These are phyloP conservation scores for Bolboschoenus planiculmis DNA, from an alignment of 176 grass and related monocot species.

Conservation along the genomic window DNA sequence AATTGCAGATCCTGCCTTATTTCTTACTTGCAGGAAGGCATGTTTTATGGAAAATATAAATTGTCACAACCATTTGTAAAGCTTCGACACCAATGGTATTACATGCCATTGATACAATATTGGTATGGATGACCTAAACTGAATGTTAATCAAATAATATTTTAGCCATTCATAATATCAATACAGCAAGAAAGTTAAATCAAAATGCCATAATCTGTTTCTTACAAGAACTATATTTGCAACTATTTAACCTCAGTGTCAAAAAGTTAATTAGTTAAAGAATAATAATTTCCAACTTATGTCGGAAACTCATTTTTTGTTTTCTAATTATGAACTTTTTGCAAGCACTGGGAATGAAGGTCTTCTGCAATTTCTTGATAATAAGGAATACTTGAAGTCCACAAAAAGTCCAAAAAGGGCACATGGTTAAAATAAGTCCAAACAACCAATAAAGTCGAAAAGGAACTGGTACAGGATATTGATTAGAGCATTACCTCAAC, in stretches of 20 bases:
- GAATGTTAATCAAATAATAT: background rate
- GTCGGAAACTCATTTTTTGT: background rate
- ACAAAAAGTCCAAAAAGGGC: background rate
- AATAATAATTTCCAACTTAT: background rate
- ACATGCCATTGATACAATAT: background rate
- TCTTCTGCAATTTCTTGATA: background rate
- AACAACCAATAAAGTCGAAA: background rate
- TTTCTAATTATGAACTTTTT: background rate
- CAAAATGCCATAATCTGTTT: background rate
- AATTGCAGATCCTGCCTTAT: background rate
- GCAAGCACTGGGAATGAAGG: background rate
- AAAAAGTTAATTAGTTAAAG: background rate
- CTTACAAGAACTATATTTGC: background rate
- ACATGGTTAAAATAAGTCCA: background rate
- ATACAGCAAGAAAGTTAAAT: background rate
- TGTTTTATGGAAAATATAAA: background rate
- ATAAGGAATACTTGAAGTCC: background rate
- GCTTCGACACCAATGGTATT: background rate
- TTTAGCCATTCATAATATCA: background rate
- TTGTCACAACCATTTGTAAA: background rate
- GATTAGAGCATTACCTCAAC: constrained; percentile 65
- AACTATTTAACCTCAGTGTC: background rate
- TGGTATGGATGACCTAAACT: background rate
- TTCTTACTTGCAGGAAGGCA: background rate
- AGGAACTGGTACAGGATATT: background rate